Evolutionary conservation across 2,329 filamentous ascomycete species (phyloP).

Genomic region (Microcyclosporella mali): DNA sequence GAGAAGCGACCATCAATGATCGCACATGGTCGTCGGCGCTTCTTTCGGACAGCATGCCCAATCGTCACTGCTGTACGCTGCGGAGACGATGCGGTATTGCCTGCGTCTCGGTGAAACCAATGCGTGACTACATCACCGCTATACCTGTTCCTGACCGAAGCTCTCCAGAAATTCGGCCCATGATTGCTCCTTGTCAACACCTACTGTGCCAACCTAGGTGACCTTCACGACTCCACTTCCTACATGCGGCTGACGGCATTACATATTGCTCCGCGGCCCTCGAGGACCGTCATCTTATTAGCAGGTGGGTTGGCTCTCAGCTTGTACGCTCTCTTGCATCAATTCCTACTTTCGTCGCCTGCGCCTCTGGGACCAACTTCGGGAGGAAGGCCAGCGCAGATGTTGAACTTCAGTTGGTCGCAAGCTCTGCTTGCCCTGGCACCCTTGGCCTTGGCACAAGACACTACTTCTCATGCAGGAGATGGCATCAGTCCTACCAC

Average conservation of each 20-base stretch:
- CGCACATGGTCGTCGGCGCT: constrained; percentile 5
- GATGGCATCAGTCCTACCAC: constrained; percentile 18
- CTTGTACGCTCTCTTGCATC: constrained; percentile 2
- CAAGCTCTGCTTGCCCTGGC: constrained; percentile 19
- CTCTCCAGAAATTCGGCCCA: neutral
- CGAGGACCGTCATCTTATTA: neutral
- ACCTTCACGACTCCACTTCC: too few relatives aligned
- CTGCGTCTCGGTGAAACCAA: constrained; percentile 2
- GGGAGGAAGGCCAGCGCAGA: constrained; percentile 9
- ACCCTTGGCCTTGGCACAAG: constrained; percentile 19
- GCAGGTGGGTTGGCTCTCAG: constrained; percentile 2
- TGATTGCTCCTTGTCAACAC: too few relatives aligned
- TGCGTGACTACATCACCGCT: constrained; percentile 5
- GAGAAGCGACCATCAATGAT: neutral
- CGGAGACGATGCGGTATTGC: neutral
- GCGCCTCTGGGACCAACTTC: constrained; percentile 1
- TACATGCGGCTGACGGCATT: neutral
- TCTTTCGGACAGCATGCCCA: constrained; percentile 1
- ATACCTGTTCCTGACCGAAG: constrained; percentile 6
- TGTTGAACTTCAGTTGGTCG: constrained; percentile 17
- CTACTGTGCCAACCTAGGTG: too few relatives aligned
- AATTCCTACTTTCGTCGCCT: neutral
- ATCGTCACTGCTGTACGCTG: neutral
- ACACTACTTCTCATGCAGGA: constrained; percentile 11
- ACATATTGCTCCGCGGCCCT: neutral